These are phyloP conservation scores for Malassezia yamatoensis DNA, from an alignment of 1,284 basidiomycete genomes.

Conservation along the genomic window DNA sequence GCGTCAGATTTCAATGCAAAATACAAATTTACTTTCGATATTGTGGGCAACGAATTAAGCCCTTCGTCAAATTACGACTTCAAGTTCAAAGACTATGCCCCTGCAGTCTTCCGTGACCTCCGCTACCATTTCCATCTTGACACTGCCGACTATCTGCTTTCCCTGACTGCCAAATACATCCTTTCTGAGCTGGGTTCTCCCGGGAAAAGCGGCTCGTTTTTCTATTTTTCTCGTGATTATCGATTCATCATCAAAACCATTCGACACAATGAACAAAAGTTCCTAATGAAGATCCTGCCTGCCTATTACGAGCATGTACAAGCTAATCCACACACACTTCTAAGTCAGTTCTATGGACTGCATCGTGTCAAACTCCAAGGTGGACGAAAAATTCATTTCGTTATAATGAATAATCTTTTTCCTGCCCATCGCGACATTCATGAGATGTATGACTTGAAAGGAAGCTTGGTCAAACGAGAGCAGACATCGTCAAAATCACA, in stretches of 20 bases:
- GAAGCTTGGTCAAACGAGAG: slow-evolving; percentile 78
- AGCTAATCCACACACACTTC: slow-evolving; percentile 80
- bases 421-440: slow-evolving; percentile 94
- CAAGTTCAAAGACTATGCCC: slow-evolving; percentile 99
- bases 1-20: slow-evolving; percentile 76
- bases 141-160: slow-evolving; percentile 90
- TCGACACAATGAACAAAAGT: slow-evolving; percentile 85
- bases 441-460: slow-evolving; percentile 95
- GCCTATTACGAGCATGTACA: slow-evolving; percentile 79
- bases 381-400: slow-evolving; percentile 93
- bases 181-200: slow-evolving; percentile 95
- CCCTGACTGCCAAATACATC: slow-evolving; percentile 93
- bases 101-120: slow-evolving; percentile 90
- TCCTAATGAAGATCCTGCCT: slow-evolving; percentile 72
- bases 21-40: slow-evolving; percentile 96
- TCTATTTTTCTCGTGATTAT: slow-evolving; percentile 97
- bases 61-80: slow-evolving; percentile 92
- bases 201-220: slow-evolving; percentile 95
- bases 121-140: slow-evolving; percentile 91
- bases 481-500: slow-evolving; percentile 67
- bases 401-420: slow-evolving; percentile 99
- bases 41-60: slow-evolving; percentile 90
- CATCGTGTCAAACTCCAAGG: slow-evolving; percentile 91
- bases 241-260: slow-evolving; percentile 99
- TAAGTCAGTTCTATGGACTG: slow-evolving; percentile 88